Evolutionary conservation across 2,329 filamentous ascomycete species (phyloP), one percentile per base, ranked within the genome.

Genomic region (Eurotiales sp.): DNA sequence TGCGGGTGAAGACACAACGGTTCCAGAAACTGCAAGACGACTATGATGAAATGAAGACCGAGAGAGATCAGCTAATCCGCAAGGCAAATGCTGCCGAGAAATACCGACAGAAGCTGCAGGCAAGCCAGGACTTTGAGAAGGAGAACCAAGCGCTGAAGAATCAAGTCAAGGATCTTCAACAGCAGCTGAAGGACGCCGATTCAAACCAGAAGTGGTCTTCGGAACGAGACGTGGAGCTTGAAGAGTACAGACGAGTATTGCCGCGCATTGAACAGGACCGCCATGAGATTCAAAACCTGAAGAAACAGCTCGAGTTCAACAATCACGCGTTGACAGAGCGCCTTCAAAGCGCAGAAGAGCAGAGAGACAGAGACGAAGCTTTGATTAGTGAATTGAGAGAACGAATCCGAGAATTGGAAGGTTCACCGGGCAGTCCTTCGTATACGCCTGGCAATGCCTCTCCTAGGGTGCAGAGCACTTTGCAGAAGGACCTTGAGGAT

Each of bases 81-180:
- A 76, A 75, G 55, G 74, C 74, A 4, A 77, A 77, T 43, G 69
- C 73, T 0, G 72, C 72, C 2, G 74, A 77, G 53, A 77, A 77
- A 55, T 77, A 77, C 54, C 69, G 72, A 46, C 73, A 75, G 53
- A 77, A 77, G 56, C 60, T 77, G 10, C 72, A 77, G 57, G 70
- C 72, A 30, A 75, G 69, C 46, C 73, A 77, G 56, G 71, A 75
- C 49, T 68, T 74, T 53, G 74, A 77, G 59, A 75, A 73, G 56
- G 73, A 77, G 56, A 76, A 76, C 58, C 65, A 72, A 48, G 64
- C 62, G 8, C 64, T 77, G n/a, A 72, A 70, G 54, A 67, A 70
- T 44, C 71, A 76, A 56, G 69, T 76, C 42, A 69, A 70, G 40
- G 72, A 77, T 49, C 57, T 76, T 39, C 72, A 76, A 53, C 69